Percentiles rank a stretch among this genome's conserved stretches.
Evolutionary conservation across 331 rosid genomes (phyloP).

Genomic region (Pyracantha coccinea): DNA sequence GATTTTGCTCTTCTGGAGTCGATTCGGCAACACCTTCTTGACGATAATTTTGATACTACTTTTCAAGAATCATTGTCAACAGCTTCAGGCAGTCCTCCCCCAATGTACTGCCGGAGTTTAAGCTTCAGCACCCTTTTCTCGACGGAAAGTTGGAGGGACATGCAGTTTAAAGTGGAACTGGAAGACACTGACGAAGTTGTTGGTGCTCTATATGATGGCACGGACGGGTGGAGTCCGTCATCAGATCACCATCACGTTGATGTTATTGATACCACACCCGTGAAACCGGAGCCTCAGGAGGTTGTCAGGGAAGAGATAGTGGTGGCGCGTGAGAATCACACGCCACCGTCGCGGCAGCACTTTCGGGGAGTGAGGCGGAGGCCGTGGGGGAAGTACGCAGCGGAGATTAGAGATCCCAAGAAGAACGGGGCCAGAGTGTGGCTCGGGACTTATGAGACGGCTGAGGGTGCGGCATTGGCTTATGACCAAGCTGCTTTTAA

Average conservation of each 20-base stretch:
- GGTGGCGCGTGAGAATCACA: not conserved
- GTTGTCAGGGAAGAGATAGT: not conserved
- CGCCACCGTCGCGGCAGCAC: not conserved
- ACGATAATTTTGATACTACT: slow-evolving; percentile 1
- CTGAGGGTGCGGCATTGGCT: slow-evolving; percentile 48
- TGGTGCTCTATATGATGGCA: not conserved
- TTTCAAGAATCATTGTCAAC: not conserved
- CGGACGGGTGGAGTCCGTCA: not conserved
- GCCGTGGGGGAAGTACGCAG: slow-evolving; percentile 61
- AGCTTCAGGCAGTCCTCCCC: not conserved
- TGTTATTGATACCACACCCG: not conserved
- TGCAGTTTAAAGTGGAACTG: not conserved
- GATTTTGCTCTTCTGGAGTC: slow-evolving; percentile 19
- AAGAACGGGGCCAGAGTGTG: slow-evolving; percentile 36
- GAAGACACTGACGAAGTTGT: not conserved
- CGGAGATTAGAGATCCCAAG: slow-evolving; percentile 45
- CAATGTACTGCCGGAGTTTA: not conserved
- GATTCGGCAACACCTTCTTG: slow-evolving; percentile 27
- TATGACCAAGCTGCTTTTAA: slow-evolving; percentile 46
- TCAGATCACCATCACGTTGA: not conserved
- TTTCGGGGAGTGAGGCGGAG: slow-evolving; percentile 53
- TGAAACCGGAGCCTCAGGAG: not conserved
- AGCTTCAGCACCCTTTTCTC: not conserved
- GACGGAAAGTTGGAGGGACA: not conserved
- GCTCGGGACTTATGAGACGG: slow-evolving; percentile 48